Conservation (phyloP, 331 rosid genomes). For the Telfairia occidentalis region DNA sequence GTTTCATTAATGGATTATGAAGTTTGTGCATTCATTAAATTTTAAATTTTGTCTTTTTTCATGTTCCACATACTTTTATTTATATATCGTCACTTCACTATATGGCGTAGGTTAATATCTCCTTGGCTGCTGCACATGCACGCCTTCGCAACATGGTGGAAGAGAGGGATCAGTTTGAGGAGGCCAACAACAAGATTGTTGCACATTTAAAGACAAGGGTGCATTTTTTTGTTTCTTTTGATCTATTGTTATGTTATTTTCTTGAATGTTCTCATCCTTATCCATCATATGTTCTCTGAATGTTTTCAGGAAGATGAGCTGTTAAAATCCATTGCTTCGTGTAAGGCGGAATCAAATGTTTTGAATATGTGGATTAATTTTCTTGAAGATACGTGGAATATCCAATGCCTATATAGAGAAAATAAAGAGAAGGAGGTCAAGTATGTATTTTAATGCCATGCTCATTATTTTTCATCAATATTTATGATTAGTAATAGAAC, state of each 20-base stretch:
- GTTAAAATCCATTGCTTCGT: conserved; percentile 54
- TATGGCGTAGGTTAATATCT: conserved; percentile 55
- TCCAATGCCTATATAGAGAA: conserved; percentile 55
- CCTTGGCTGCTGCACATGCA: conserved; percentile 81
- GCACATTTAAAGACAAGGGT: conserved; percentile 77
- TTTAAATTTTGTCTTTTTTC: not conserved
- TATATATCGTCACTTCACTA: not conserved
- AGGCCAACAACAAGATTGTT: conserved; percentile 84
- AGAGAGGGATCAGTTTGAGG: conserved; percentile 97
- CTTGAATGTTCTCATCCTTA: not conserved
- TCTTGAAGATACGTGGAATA: conserved; percentile 93
- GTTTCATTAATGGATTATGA: not conserved
- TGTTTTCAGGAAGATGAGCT: conserved; percentile 79
- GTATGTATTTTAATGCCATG: conserved; percentile 31
- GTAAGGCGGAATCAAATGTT: conserved; percentile 68
- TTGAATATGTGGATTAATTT: conserved; percentile 80
- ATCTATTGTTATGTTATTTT: not conserved
- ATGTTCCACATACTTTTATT: not conserved
- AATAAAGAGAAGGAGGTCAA: conserved; percentile 58
- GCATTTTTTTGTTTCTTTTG: conserved; percentile 5
- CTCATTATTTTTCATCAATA: not conserved
- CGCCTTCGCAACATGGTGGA: conserved; percentile 73
- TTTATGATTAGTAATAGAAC: not conserved
- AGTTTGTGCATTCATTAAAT: not conserved
- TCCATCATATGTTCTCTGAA: conserved; percentile 4